These are phyloP conservation scores for Babesia microti DNA, from an alignment of 169 alveolate genomes.

Conservation along the genomic window DNA sequence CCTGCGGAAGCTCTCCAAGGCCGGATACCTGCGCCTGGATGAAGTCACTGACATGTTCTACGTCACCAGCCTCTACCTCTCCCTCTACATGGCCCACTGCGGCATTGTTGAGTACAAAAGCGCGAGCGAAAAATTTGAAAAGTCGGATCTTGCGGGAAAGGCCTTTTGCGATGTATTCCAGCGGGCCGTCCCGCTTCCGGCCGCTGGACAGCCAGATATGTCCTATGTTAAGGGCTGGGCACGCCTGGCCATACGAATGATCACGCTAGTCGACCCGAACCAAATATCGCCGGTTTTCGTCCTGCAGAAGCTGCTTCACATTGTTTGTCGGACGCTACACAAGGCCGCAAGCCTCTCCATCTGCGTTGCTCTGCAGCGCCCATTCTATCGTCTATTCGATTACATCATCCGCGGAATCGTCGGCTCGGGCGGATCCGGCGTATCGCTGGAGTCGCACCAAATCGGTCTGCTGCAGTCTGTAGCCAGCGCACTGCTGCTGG, in stretches of 20 bases:
- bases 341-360: constrained; percentile 13
- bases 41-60: constrained; percentile 13
- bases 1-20: constrained; percentile 11
- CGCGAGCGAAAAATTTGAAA: too few species aligned
- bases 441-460: too few species aligned
- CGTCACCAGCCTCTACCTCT: constrained; percentile 9
- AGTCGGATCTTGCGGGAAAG: too few species aligned
- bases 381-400: constrained; percentile 36
- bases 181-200: too few species aligned
- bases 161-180: too few species aligned
- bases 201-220: too few species aligned
- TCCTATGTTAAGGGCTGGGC: constrained; percentile 27
- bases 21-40: constrained; percentile 20
- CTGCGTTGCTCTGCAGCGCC: constrained; percentile 25
- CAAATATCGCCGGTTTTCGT: constrained; percentile 19
- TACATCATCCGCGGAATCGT: too few species aligned
- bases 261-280: constrained; percentile 19
- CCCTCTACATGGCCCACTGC: constrained; percentile 28
- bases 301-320: constrained; percentile 23
- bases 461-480: too few species aligned
- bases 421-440: too few species aligned
- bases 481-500: too few species aligned
- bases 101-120: constrained; percentile 7
- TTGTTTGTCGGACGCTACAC: constrained; percentile 25
- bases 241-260: constrained; percentile 20